Evolutionary conservation across 202 grass and related monocot species (phyloP), one percentile per base, ranked within the genome.

Genomic region (Musa balbisiana): DNA sequence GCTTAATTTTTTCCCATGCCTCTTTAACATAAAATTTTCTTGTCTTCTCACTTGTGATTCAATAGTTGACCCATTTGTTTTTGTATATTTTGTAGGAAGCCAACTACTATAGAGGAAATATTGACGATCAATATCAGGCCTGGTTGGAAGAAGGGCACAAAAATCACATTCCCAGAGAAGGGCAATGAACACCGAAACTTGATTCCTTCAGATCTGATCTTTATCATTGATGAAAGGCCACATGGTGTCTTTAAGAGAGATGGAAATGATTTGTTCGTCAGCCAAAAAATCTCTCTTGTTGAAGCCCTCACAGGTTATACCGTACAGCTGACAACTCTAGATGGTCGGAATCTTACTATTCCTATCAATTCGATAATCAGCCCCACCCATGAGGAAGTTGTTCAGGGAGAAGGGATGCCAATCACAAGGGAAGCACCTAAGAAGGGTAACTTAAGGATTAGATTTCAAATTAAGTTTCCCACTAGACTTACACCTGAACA

Each of bases 141-240:
- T 0, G 91, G 87, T 24, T 90, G 91, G 87, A 93, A 90, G 73
- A 93, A 93, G 78, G 87, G 87, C 51, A 90, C 87, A 56, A 89
- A 87, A 72, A 85, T 90, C 51, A 90, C 85, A 56, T 93, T 93
- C 68, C 80, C 72, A n/a, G 79, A 84, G 72, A 86, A 84, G 82
- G 87, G 84, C 72, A 90, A 90, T 2, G 80, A 83, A 64, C 62
- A 55, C 2, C 60, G 83, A 17, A 90, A 87, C 1, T 74, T 86
- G 19, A 75, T 75, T 79, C 84, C 87, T 71, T 68, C 87, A 62
- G 91, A 93, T 73, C 83, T 90, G 1, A 80, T 93, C 0, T 93
- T 93, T 73, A 85, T 85, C 71, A 80, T 93, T 66, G 87, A 90
- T 77, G 91, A 93, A 64, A 82, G 82, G 22, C 78, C 79, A n/a